Base-by-base conservation (phyloP, 1,139 yeast genomes). In the Blastobotrys proliferans region DNA sequence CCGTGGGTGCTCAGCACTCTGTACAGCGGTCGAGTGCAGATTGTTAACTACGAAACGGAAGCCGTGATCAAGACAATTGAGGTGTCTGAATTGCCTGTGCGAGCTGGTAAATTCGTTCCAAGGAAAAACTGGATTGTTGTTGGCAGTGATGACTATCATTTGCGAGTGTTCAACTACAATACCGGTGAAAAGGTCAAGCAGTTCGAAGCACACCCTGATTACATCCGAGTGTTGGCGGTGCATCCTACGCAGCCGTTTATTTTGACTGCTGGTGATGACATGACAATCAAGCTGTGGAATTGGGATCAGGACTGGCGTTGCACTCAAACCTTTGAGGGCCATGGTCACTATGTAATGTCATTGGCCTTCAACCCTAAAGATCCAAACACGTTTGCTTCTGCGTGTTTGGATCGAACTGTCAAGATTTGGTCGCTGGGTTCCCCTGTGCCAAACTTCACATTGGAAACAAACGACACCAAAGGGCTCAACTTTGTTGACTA, bases 201-300 rank as follows among this genome's bases (percentile, higher is more conserved):
- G 68, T 92, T 90, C 61, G 98, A 94, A 68, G 98, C 97, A 4
- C 98, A 92, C 61, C 96, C 96, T 5, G 98, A 94, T 66, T 94
- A 92, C 64, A 85, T 92, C 58, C 81, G 98, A 64, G 79, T 86
- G 42, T 77, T 92, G 55, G 92, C 95, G 6, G 95, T 92, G 33
- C 98, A 92, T 66, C 97, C 97, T 36, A 74, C 94, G 29, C 85
- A 85, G 65, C 94, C 97, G 17, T 85, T 84, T 56, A 74, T 92
- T 41, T 73, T 92, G 57, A 84, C 97, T 4, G 86, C 92, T 40
- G 83, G 94, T 41, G 98, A 92, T 67, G 98, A 92, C 64, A 79
- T 85, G 70, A 77, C 94, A 33, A 78, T 94, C 61, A 88, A 83
- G 67, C 74, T 90, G 62, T 92, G 98, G 97, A 88, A 94, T 67